Base-by-base conservation (phyloP, 345 rosid species). In the Sonneratia caseolaris region DNA sequence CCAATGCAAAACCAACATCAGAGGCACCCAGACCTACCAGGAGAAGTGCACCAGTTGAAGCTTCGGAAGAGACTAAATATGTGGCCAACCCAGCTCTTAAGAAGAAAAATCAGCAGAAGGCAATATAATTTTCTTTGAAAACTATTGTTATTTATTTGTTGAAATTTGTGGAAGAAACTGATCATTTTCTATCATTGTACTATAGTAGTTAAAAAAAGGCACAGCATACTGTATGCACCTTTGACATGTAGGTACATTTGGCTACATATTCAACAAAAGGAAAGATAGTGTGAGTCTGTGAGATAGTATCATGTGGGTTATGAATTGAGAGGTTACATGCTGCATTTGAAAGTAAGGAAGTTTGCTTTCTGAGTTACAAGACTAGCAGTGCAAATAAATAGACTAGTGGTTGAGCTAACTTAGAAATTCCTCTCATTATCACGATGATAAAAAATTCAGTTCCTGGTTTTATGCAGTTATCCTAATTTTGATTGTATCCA, bases 81-180 rank as follows among this genome's bases (percentile, higher is more conserved):
- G 76, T 74, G 75, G 76, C 91, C 43, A 82, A 22, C 69, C 75
- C 80, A 61, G 73, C 82, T 68, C 51, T 84, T 8, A 84, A 79
- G 76, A 89, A 84, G 82, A 92, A 87, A 78, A 72, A 80, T 70
- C 85, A 83, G 80, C 88, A 77, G 76, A 91, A 86, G 88, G 93
- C 72, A 81, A 72, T 55, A 35, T 51, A 51, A 43, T 53, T 64
- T 21, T 36, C 32, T 35, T 35, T 27, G 37, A 62, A 12, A 32
- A 62, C 32, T 12, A 62, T 12, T 62, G 64, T 3, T 57, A 47
- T 47, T 7, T 47, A 2, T 62, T 62, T 61, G 65, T 61, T 27
- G 64, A 57, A 18, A 10, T 7, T 35, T 62, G 19, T 24, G 12
- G 66, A 36, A 62, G 13, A 12, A n/a, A 32, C 66, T 32, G 35